phyloP scores from a whole-genome alignment of 75 land plant species.

The Ceratopteris richardii region DNA sequence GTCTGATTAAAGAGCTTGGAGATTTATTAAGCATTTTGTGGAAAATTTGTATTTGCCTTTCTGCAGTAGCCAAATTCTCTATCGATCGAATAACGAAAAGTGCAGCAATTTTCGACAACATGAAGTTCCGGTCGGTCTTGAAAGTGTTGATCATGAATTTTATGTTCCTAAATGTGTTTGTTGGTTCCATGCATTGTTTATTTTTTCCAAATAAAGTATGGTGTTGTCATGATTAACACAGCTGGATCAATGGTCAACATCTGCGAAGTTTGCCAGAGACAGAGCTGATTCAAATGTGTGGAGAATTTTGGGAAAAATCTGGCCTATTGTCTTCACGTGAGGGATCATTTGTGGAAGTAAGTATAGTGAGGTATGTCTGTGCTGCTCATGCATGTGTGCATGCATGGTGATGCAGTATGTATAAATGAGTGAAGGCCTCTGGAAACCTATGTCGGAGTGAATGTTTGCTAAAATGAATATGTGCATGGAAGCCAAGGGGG shows the following conservation, averaged over 20 bases:
- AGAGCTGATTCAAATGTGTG: slow-evolving; percentile 48
- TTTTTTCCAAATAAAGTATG: not conserved
- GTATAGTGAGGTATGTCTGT: not conserved
- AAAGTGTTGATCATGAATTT: too few species aligned
- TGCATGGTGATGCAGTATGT: not conserved
- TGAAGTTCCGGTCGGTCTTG: slow-evolving; percentile 61
- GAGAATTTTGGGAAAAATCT: slow-evolving; percentile 65
- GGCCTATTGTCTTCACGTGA: slow-evolving; percentile 59
- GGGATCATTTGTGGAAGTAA: slow-evolving; percentile 60
- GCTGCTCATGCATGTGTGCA: not conserved
- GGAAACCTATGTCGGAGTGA: too few species aligned
- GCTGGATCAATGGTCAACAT: slow-evolving; percentile 99
- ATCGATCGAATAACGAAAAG: slow-evolving; percentile 86
- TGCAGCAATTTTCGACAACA: slow-evolving; percentile 83
- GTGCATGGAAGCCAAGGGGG: too few species aligned
- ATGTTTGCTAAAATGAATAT: too few species aligned
- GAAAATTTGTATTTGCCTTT: too few species aligned
- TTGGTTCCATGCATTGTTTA: too few species aligned
- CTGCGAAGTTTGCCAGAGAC: slow-evolving; percentile 59
- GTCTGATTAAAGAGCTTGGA: too few species aligned
- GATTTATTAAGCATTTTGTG: too few species aligned
- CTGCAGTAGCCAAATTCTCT: slow-evolving; percentile 79
- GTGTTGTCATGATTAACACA: slow-evolving; percentile 15
- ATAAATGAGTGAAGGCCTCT: not conserved
- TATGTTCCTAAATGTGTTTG: too few species aligned